Conservation (phyloP, 768 basidiomycete genomes). For the Mrakia gelida region DNA sequence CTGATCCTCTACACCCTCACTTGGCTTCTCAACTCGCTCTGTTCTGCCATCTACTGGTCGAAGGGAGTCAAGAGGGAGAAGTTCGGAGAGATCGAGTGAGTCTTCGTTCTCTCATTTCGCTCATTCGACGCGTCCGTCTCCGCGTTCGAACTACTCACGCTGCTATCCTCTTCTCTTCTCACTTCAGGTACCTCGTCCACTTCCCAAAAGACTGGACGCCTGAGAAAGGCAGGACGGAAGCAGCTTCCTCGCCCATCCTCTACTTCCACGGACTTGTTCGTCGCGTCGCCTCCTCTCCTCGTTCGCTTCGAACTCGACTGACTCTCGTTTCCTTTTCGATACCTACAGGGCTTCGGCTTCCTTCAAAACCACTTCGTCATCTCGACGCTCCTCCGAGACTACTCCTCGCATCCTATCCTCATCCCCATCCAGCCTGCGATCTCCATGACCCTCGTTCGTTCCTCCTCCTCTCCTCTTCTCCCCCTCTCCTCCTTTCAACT, state of each 20-base stretch:
- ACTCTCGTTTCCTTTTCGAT: not conserved
- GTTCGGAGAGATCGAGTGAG: constrained; percentile 57
- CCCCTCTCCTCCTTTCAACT: not conserved
- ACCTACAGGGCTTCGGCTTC: constrained; percentile 7
- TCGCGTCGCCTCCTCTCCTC: constrained; percentile 50
- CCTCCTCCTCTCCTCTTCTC: not conserved
- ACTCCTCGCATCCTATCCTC: constrained; percentile 67
- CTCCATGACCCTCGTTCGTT: constrained; percentile 61
- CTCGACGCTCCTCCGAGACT: constrained; percentile 41
- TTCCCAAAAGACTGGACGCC: constrained; percentile 65
- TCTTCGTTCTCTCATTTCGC: constrained; percentile 50
- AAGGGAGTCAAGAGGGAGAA: constrained; percentile 47
- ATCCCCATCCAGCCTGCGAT: constrained; percentile 79
- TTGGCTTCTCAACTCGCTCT: constrained; percentile 36
- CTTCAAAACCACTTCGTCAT: constrained; percentile 59
- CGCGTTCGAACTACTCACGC: not conserved
- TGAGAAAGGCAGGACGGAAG: constrained; percentile 50
- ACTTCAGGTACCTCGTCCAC: constrained; percentile 65
- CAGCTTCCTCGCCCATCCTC: constrained; percentile 58
- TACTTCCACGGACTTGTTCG: constrained; percentile 87
- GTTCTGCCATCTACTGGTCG: constrained; percentile 37
- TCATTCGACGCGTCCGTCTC: not conserved
- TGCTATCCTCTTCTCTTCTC: not conserved
- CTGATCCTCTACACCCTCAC: constrained; percentile 48
- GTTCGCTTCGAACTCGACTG: not conserved